phyloP scores from a whole-genome alignment of 2,329 filamentous ascomycete genomes.

The Microdochium paspali region DNA sequence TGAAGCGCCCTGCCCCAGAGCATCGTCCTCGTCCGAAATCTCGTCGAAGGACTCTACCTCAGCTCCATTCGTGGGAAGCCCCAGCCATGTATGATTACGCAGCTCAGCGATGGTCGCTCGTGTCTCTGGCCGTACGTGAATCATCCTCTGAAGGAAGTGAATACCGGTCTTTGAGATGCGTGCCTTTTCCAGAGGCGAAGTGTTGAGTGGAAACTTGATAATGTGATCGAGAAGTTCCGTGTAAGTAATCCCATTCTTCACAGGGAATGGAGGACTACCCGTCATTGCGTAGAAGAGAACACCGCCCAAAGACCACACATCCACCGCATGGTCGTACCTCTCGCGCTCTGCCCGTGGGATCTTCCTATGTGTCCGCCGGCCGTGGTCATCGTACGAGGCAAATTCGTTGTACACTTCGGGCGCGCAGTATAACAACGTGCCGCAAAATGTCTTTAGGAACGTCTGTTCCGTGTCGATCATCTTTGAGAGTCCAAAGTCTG shows the following conservation, averaged over 20 bases:
- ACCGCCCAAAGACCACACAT: conserved; percentile 93
- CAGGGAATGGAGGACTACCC: conserved; percentile 70
- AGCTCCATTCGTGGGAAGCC: conserved; percentile 25
- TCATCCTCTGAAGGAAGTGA: conserved; percentile 68
- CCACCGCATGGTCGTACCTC: conserved; percentile 83
- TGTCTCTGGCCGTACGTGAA: conserved; percentile 69
- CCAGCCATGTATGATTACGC: conserved; percentile 69
- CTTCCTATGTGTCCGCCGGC: conserved; percentile 52
- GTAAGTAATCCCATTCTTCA: conserved; percentile 65
- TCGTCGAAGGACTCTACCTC: conserved; percentile 50
- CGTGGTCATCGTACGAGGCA: conserved; percentile 58
- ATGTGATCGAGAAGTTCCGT: conserved; percentile 76
- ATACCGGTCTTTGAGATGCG: conserved; percentile 59
- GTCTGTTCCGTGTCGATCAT: conserved; percentile 85
- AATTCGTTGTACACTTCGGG: conserved; percentile 87
- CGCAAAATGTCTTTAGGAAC: conserved; percentile 92
- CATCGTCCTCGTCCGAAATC: conserved; percentile 52
- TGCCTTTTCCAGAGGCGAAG: conserved; percentile 46
- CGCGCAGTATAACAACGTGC: conserved; percentile 89
- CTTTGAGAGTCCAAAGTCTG: conserved; percentile 94
- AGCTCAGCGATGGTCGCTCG: conserved; percentile 67
- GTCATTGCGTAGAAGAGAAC: conserved; percentile 86
- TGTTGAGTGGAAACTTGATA: conserved; percentile 68
- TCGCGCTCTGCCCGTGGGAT: conserved; percentile 49
- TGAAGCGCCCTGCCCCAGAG: conserved; percentile 49